A percentile compares a stretch with the other conserved stretches of the same genome.
Evolutionary conservation across 2,329 filamentous ascomycete species (phyloP).

Genomic region (Alternaria sp.): DNA sequence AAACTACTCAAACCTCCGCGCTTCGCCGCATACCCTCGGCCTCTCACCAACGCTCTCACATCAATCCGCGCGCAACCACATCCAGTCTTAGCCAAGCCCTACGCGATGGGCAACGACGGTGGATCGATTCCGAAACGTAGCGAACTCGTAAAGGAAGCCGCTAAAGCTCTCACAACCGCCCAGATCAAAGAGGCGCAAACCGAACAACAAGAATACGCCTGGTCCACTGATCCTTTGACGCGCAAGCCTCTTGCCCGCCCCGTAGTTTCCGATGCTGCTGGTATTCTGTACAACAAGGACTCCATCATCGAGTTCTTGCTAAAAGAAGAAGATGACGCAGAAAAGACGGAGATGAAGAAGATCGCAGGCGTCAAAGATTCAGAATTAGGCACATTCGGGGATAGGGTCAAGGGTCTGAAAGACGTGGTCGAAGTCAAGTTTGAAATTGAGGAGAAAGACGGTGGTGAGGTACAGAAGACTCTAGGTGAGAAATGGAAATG

Average conservation of each 20-base stretch:
- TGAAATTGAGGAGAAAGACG: slow-evolving; percentile 59
- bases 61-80: slow-evolving; percentile 1
- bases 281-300: slow-evolving; percentile 94
- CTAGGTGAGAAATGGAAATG: slow-evolving; percentile 75
- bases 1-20: slow-evolving; percentile 29
- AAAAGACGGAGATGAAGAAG: slow-evolving; percentile 65
- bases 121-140: slow-evolving; percentile 93
- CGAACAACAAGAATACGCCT: slow-evolving; percentile 85
- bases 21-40: slow-evolving; percentile 29
- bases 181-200: slow-evolving; percentile 88
- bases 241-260: slow-evolving; percentile 75
- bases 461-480: slow-evolving; percentile 50
- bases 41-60: slow-evolving; percentile 2
- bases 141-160: slow-evolving; percentile 94
- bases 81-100: background rate
- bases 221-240: slow-evolving; percentile 88
- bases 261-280: slow-evolving; percentile 83
- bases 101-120: slow-evolving; percentile 91
- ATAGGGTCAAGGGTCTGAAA: slow-evolving; percentile 77
- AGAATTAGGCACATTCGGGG: slow-evolving; percentile 58
- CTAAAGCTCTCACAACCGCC: slow-evolving; percentile 79
- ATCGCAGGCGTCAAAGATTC: slow-evolving; percentile 57
- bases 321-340: slow-evolving; percentile 61
- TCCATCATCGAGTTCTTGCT: slow-evolving; percentile 77
- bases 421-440: slow-evolving; percentile 91